These are phyloP conservation scores for Fusarium longipes DNA, from an alignment of 2,329 filamentous ascomycete species.

Conservation along the genomic window DNA sequence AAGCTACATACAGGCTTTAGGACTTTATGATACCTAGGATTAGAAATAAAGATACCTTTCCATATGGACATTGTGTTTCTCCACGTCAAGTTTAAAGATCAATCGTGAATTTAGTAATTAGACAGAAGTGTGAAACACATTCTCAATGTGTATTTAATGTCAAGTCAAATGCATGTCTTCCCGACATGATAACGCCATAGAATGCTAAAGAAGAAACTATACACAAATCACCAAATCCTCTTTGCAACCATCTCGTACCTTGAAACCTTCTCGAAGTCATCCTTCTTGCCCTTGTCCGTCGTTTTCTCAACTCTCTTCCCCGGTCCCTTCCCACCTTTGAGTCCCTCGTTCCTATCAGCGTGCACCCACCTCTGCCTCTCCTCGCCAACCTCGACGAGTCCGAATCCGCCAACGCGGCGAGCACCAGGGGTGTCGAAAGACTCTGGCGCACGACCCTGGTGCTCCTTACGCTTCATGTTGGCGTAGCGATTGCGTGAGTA, in stretches of 20 bases:
- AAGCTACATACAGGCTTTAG: conserved; percentile 19
- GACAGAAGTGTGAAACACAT: not conserved
- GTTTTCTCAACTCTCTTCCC: conserved; percentile 65
- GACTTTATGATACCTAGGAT: conserved; percentile 39
- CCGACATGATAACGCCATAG: conserved; percentile 13
- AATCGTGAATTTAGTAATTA: too few relatives aligned
- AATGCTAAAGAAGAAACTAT: conserved; percentile 12
- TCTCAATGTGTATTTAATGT: not conserved
- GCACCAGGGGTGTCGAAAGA: conserved; percentile 74
- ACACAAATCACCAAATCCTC: conserved; percentile 80
- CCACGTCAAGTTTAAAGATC: too few relatives aligned
- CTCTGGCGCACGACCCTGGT: conserved; percentile 59
- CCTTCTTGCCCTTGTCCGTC: conserved; percentile 60
- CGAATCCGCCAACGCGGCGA: conserved; percentile 82
- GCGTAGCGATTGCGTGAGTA: conserved; percentile 84
- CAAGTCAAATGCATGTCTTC: not conserved
- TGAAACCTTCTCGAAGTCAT: conserved; percentile 72
- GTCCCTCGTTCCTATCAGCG: conserved; percentile 80
- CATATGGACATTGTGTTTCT: conserved; percentile 11
- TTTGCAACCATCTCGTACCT: conserved; percentile 97
- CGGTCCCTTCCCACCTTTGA: conserved; percentile 64
- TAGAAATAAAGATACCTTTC: conserved; percentile 44
- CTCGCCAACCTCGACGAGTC: conserved; percentile 87
- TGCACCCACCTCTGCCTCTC: conserved; percentile 89
- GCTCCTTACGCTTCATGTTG: conserved; percentile 79